Evolutionary conservation across 129 eudicot species (phyloP), one percentile per base, ranked within the genome.

Genomic region (Escallonia herrerae): DNA sequence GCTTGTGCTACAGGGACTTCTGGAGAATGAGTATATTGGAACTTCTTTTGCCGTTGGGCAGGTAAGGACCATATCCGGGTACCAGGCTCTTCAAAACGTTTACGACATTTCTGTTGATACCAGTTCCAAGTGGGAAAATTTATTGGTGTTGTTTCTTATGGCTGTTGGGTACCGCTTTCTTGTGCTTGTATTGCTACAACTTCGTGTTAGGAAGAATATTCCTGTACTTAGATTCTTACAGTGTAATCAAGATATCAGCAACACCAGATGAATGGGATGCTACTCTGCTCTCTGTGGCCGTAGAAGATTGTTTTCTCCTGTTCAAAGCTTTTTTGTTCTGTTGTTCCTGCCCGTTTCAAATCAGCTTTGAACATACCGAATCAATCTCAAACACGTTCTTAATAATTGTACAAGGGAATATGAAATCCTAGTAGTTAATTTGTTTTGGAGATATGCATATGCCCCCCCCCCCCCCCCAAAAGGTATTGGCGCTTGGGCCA

Each of bases 11-110:
- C 81, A 91, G 97, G 97, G 96, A 51, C 80, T 91, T 37, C 65
- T 91, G 80, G 97, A 91, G 84, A 91, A 91, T 5, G 97, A 91
- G 81, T 91, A 82, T 40, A 64, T 62, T 6, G 90, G 86, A 44
- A 75, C 81, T 6, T 82, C 88, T 6, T 91, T 81, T 76, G 95
- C 96, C 45, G 96, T 91, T 45, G 97, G 96, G 39, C 87, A 84
- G 64, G 89, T 91, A 3, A 75, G 97, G 66, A 77, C 84, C 39
- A 77, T 91, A 60, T 43, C 97, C 8, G 97, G 97, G 8, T 85
- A 84, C 58, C 90, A 91, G 62, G 94, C 97, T 38, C 88, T 91
- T 62, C 84, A 71, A 62, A 81, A 86, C 33, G 82, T 80, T 10
- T 91, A 85, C 5, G 95, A 87, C 49, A 71, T 77, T 6, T 91